Evolutionary conservation across 2,329 filamentous ascomycete species (phyloP).

Genomic region (Penicillium sp.): DNA sequence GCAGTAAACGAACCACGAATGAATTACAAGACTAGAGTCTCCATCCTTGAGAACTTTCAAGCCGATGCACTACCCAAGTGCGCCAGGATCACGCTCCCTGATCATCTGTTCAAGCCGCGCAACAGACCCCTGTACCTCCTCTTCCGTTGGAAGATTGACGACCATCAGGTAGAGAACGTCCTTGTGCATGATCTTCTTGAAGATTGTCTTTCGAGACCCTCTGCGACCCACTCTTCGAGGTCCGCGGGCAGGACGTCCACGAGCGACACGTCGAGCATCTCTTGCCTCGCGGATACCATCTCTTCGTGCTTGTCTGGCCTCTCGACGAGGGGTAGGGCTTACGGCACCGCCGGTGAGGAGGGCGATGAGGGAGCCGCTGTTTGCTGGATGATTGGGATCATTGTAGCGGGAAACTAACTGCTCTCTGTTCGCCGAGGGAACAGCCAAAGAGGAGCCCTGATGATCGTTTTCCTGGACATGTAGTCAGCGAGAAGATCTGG

Average conservation of each 20-base stretch:
- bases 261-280: slow-evolving; percentile 1
- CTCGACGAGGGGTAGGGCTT: neutral
- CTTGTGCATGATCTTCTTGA: slow-evolving; percentile 7
- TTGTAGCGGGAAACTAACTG: slow-evolving; percentile 8
- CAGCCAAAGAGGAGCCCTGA: slow-evolving; percentile 4
- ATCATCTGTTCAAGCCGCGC: neutral
- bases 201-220: neutral
- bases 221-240: neutral
- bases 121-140: slow-evolving; percentile 8
- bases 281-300: neutral
- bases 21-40: no score
- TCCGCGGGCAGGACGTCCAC: neutral
- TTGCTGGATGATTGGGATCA: slow-evolving; percentile 9
- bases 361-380: slow-evolving; percentile 9
- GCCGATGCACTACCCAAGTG: no score
- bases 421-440: neutral
- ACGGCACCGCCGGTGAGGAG: slow-evolving; percentile 8
- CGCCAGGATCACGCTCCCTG: neutral
- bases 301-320: neutral
- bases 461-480: slow-evolving; percentile 5
- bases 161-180: slow-evolving; percentile 9
- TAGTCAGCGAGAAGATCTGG: no score
- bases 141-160: slow-evolving; percentile 7
- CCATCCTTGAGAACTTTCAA: no score
- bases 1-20: no score